These are phyloP conservation scores for Dovyalis caffra DNA, from an alignment of 345 rosid genomes.

Conservation along the genomic window DNA sequence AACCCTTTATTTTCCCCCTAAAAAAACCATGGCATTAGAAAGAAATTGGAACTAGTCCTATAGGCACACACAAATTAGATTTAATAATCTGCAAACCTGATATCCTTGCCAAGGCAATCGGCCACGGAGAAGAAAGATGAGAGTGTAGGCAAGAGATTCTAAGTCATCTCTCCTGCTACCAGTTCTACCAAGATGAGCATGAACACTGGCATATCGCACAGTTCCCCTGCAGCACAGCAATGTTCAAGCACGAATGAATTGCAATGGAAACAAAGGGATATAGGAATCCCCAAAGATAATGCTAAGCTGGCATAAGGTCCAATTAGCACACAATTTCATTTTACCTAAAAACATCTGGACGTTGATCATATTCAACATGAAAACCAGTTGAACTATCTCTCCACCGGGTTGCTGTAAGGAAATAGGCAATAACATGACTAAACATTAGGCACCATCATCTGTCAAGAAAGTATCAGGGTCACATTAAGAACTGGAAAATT, in stretches of 20 bases:
- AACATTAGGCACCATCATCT: not conserved
- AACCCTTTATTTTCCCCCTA: constrained; percentile 98
- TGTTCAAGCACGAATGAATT: constrained; percentile 10
- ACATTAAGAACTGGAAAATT: constrained; percentile 1
- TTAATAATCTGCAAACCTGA: constrained; percentile 51
- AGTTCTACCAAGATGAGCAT: constrained; percentile 97
- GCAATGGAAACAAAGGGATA: constrained; percentile 1
- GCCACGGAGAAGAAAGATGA: constrained; percentile 95
- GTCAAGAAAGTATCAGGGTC: not conserved
- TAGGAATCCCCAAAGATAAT: not conserved
- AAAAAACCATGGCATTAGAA: constrained; percentile 25
- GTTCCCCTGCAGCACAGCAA: constrained; percentile 71
- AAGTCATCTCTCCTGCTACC: constrained; percentile 96
- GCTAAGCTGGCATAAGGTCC: not conserved
- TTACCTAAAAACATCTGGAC: constrained; percentile 97
- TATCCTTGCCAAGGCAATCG: constrained; percentile 98
- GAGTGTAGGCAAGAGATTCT: constrained; percentile 97
- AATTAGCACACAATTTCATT: not conserved
- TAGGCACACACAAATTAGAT: not conserved
- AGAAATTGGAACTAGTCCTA: not conserved
- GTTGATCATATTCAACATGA: constrained; percentile 97
- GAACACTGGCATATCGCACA: constrained; percentile 94
- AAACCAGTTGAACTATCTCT: constrained; percentile 71
- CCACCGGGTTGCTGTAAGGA: constrained; percentile 81
- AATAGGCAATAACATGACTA: constrained; percentile 15